Evolutionary conservation across 257 asterid genomes (phyloP).

Genomic region (Penstemon eatonii): DNA sequence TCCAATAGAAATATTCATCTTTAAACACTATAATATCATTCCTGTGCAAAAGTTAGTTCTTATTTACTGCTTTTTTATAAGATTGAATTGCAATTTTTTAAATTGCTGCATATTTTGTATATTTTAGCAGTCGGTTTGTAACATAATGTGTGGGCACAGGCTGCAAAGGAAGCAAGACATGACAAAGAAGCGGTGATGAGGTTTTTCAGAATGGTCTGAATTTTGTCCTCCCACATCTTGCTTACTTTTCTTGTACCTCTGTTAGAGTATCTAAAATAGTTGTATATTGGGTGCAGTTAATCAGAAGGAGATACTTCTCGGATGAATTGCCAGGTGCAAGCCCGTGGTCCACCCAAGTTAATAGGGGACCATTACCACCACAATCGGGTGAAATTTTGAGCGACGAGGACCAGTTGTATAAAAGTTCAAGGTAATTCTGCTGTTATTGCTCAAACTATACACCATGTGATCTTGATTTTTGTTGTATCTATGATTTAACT

Average conservation of each 20-base stretch:
- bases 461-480: no score
- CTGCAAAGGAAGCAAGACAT: conserved; percentile 93
- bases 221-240: conserved; percentile 20
- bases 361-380: conserved; percentile 35
- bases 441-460: no score
- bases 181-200: conserved; percentile 92
- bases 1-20: no score
- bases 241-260: conserved; percentile 1
- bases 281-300: conserved; percentile 57
- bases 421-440: conserved; percentile 48
- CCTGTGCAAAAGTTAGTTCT: not conserved
- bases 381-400: conserved; percentile 69
- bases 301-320: conserved; percentile 95
- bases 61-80: conserved; percentile 6
- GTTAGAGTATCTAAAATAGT: conserved; percentile 27
- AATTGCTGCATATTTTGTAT: not conserved
- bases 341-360: conserved; percentile 63
- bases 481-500: no score
- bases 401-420: conserved; percentile 70
- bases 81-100: not conserved
- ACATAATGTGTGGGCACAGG: conserved; percentile 45
- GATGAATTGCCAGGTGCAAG: conserved; percentile 78
- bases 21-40: no score
- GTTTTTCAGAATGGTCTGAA: conserved; percentile 79
- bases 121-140: not conserved